Evolutionary conservation across 225 moss, liverwort and hornwort species (phyloP).

Genomic region (Pseudoscleropodium purum): DNA sequence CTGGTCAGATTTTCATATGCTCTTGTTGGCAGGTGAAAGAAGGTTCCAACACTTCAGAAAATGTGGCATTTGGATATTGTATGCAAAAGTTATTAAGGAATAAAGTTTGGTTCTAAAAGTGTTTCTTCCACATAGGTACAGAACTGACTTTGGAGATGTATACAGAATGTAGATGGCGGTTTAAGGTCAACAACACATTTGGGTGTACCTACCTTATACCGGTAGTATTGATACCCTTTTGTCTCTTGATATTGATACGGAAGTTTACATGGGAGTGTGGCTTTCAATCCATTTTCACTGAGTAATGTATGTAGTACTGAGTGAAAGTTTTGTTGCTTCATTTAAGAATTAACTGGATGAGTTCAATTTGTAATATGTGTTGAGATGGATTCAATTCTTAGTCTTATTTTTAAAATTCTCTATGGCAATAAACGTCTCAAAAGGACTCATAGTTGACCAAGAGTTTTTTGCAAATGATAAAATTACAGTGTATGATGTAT

Average conservation of each 20-base stretch:
- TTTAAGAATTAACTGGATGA: not conserved
- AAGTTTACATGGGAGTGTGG: not conserved
- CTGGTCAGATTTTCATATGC: too few relatives aligned
- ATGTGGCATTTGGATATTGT: too few relatives aligned
- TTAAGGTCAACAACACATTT: too few relatives aligned
- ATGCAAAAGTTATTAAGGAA: too few relatives aligned
- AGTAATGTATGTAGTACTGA: not conserved
- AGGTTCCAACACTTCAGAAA: too few relatives aligned
- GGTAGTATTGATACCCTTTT: not conserved
- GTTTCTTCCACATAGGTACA: too few relatives aligned
- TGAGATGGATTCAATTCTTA: not conserved
- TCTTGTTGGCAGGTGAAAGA: too few relatives aligned
- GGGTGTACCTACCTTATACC: too few relatives aligned
- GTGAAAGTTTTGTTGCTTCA: not conserved
- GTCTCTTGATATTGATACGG: not conserved
- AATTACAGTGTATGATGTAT: not conserved
- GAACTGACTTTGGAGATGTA: too few relatives aligned
- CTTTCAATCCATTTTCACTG: not conserved
- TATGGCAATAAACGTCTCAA: rapidly evolving
- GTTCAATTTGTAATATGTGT: too few relatives aligned
- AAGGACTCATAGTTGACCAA: not conserved
- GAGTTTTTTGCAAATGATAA: rapidly evolving
- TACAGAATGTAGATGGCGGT: too few relatives aligned
- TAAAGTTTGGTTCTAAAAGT: too few relatives aligned
- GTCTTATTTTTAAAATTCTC: not conserved